A percentile compares a stretch with the other conserved stretches of the same genome.
phyloP scores from a whole-genome alignment of 2,329 filamentous ascomycete genomes.

The Nemania abortiva region DNA sequence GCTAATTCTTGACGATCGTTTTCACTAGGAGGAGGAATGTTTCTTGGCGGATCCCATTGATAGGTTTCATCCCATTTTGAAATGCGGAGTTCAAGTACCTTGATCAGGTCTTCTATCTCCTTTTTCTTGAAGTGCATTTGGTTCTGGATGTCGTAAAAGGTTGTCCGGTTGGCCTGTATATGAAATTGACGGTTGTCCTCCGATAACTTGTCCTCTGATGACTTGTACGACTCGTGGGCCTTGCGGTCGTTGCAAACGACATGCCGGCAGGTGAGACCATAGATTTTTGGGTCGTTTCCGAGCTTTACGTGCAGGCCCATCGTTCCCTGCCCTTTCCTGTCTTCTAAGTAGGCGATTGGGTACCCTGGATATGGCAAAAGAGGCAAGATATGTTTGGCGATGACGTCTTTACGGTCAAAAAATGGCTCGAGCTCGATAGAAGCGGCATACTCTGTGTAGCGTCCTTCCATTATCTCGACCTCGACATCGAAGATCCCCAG shows the following conservation, averaged over 20 bases:
- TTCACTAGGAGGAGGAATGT: slow-evolving; percentile 10
- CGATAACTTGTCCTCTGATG: slow-evolving; percentile 3
- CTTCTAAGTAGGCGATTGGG: slow-evolving; percentile 13
- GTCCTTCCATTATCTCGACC: slow-evolving; percentile 27
- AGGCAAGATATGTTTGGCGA: slow-evolving; percentile 1
- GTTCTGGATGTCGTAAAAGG: slow-evolving; percentile 5
- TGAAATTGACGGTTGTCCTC: slow-evolving; percentile 8
- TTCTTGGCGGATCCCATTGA: slow-evolving; percentile 10
- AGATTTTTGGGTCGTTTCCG: slow-evolving; percentile 1
- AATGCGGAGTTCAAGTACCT: background rate
- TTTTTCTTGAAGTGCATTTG: background rate
- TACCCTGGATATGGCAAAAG: slow-evolving; percentile 15
- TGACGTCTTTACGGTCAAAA: background rate
- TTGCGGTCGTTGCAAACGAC: slow-evolving; percentile 6
- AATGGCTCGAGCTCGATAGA: slow-evolving; percentile 22
- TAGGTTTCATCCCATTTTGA: slow-evolving; percentile 14
- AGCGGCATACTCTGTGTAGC: slow-evolving; percentile 21
- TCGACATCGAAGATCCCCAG: slow-evolving; percentile 20
- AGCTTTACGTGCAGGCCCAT: slow-evolving; percentile 16
- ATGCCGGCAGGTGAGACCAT: slow-evolving; percentile 18
- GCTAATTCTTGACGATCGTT: slow-evolving; percentile 9
- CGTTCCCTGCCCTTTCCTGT: slow-evolving; percentile 7
- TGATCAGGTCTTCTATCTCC: background rate
- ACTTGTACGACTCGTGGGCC: slow-evolving; percentile 6
- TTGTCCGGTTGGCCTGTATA: slow-evolving; percentile 7